phyloP scores from a whole-genome alignment of 805 yeast species.

The Cyberlindnera lachancei region DNA sequence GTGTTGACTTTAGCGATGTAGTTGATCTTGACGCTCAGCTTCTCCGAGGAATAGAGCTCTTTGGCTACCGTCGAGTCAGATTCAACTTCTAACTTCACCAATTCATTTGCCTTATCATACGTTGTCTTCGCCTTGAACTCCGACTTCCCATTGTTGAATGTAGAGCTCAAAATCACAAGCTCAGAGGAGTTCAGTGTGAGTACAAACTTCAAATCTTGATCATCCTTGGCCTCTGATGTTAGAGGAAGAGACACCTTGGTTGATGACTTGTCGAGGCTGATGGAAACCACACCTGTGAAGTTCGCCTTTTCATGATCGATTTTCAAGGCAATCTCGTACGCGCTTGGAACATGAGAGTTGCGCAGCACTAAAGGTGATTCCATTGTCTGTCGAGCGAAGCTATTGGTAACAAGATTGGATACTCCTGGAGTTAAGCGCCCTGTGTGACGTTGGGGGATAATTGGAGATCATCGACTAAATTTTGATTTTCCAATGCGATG shows the following conservation, averaged over 20 bases:
- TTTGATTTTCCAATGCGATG: too few species aligned
- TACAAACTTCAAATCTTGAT: slow-evolving; percentile 13
- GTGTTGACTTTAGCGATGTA: slow-evolving; percentile 17
- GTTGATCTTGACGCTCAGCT: slow-evolving; percentile 6
- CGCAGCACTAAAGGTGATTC: slow-evolving; percentile 9
- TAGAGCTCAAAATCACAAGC: slow-evolving; percentile 21
- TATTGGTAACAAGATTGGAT: too few species aligned
- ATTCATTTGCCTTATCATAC: slow-evolving; percentile 24
- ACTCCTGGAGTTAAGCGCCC: too few species aligned
- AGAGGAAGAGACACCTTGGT: too few species aligned
- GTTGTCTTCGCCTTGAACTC: slow-evolving; percentile 30
- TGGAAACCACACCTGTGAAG: slow-evolving; percentile 34
- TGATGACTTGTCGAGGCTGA: slow-evolving; percentile 7
- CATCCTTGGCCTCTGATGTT: background rate
- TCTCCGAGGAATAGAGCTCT: slow-evolving; percentile 4
- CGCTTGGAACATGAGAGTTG: slow-evolving; percentile 22
- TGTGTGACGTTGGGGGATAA: too few species aligned
- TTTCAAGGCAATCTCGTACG: slow-evolving; percentile 31
- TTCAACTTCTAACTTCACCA: slow-evolving; percentile 16
- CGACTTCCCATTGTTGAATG: slow-evolving; percentile 11
- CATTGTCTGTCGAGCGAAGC: background rate
- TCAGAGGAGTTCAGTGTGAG: slow-evolving; percentile 29
- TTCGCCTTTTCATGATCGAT: slow-evolving; percentile 39
- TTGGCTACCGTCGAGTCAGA: too few species aligned
- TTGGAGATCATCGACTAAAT: too few species aligned